Conservation (phyloP, 352 stramenopile species). For the Phytophthora hybrid region DNA sequence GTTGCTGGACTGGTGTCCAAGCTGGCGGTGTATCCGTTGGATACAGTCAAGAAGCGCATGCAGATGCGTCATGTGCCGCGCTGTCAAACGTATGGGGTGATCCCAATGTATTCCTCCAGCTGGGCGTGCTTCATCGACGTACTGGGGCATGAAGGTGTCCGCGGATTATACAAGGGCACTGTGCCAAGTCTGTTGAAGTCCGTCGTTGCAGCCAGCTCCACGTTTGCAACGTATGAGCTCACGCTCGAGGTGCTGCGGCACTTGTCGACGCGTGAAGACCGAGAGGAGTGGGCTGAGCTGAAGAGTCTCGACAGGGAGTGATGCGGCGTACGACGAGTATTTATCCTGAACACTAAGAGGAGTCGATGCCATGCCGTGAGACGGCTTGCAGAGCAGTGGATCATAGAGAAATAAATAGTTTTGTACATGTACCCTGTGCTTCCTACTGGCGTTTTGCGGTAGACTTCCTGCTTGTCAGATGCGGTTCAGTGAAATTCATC, state of each 20-base stretch:
- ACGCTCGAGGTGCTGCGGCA: slow-evolving; percentile 54
- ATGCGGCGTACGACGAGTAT: slow-evolving; percentile 13
- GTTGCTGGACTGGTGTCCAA: slow-evolving; percentile 93
- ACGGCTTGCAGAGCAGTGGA: not conserved
- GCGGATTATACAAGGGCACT: slow-evolving; percentile 85
- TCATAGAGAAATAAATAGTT: slow-evolving; percentile 19
- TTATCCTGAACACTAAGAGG: slow-evolving; percentile 8
- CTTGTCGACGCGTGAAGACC: slow-evolving; percentile 20
- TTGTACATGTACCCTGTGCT: not conserved
- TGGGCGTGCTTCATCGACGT: slow-evolving; percentile 72
- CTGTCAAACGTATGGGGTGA: slow-evolving; percentile 66
- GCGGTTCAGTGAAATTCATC: too few species aligned
- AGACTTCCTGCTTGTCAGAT: too few species aligned
- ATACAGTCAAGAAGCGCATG: slow-evolving; percentile 97
- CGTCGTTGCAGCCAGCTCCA: slow-evolving; percentile 77
- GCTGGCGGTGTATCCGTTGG: slow-evolving; percentile 93
- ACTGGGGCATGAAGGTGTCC: slow-evolving; percentile 64
- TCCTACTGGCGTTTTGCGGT: too few species aligned
- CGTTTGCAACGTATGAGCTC: slow-evolving; percentile 82
- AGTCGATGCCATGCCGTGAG: not conserved
- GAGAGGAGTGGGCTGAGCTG: slow-evolving; percentile 22
- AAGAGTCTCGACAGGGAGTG: slow-evolving; percentile 19
- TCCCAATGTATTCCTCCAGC: slow-evolving; percentile 71
- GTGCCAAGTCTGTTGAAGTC: slow-evolving; percentile 84
- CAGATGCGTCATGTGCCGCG: slow-evolving; percentile 88